Percentiles rank a stretch among this genome's conserved stretches.
Conservation (phyloP, 2,329 filamentous ascomycete genomes). For the Canariomyces notabilis region DNA sequence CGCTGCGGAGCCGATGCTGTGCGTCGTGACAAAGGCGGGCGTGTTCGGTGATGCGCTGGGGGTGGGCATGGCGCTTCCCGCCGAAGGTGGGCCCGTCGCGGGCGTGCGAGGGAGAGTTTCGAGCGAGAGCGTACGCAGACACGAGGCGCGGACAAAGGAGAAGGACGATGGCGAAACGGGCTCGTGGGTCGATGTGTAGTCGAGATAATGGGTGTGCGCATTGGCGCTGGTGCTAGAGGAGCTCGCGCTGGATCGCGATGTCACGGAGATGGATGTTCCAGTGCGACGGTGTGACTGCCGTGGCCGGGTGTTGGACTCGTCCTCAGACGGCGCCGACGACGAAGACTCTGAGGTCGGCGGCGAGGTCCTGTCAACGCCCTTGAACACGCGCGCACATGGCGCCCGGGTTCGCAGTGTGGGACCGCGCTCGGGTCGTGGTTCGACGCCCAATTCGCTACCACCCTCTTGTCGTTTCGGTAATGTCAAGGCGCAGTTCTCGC, state of each 20-base stretch:
- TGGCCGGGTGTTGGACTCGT: constrained; percentile 32
- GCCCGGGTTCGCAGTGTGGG: constrained; percentile 58
- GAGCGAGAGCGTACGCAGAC: constrained; percentile 60
- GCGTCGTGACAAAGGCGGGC: constrained; percentile 48
- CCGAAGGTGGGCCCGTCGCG: constrained; percentile 23
- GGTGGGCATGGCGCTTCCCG: constrained; percentile 34
- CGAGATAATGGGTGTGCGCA: constrained; percentile 57
- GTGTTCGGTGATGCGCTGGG: constrained; percentile 34
- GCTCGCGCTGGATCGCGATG: constrained; percentile 50
- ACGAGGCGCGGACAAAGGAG: constrained; percentile 61
- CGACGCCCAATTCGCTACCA: constrained; percentile 38
- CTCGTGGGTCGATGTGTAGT: constrained; percentile 65
- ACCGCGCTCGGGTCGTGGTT: constrained; percentile 21
- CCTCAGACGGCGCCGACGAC: constrained; percentile 37
- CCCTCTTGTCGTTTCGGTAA: constrained; percentile 46
- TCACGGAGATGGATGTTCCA: constrained; percentile 39
- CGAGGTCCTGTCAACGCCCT: constrained; percentile 38
- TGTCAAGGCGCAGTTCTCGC: constrained; percentile 64
- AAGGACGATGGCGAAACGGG: constrained; percentile 58
- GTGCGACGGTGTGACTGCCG: constrained; percentile 35
- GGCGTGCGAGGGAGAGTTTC: constrained; percentile 59
- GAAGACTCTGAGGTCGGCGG: constrained; percentile 49
- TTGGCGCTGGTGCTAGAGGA: constrained; percentile 36
- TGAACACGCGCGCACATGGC: constrained; percentile 54
- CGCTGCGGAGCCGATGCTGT: constrained; percentile 48